These are phyloP conservation scores for Picea engelmannii DNA, from an alignment of 83 land plant genomes.

Conservation along the genomic window DNA sequence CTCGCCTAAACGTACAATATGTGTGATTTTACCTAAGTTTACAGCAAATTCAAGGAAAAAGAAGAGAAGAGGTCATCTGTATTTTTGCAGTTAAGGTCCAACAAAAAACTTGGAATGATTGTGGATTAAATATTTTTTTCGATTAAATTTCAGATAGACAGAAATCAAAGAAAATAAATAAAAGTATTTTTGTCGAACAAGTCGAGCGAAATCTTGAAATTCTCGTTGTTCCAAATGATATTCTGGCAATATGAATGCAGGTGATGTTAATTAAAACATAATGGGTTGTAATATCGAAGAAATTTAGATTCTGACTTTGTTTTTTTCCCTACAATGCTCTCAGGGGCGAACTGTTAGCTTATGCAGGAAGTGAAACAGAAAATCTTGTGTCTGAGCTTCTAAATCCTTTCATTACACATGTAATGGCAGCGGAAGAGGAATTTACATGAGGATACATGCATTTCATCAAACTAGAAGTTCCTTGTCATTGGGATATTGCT, in stretches of 20 bases:
- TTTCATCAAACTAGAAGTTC: conserved; percentile 30
- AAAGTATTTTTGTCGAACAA: not conserved
- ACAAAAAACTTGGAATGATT: not conserved
- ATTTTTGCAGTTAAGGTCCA: conserved; percentile 26
- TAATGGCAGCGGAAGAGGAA: conserved; percentile 77
- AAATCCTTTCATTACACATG: conserved; percentile 75
- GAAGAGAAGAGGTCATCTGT: not conserved
- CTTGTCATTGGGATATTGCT: too few species aligned
- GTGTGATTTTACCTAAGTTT: not conserved
- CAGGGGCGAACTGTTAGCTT: conserved; percentile 66
- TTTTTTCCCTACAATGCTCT: not conserved
- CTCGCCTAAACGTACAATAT: too few species aligned
- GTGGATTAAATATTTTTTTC: not conserved
- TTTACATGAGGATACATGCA: conserved; percentile 32
- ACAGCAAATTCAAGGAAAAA: not conserved
- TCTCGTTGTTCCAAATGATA: not conserved
- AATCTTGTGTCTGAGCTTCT: conserved; percentile 78
- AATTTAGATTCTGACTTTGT: not conserved
- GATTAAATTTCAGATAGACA: not conserved
- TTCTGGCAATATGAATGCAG: not conserved
- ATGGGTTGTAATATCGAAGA: not conserved
- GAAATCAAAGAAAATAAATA: not conserved
- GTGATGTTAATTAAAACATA: not conserved
- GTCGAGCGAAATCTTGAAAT: not conserved
- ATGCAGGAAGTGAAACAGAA: conserved; percentile 61